Evolutionary conservation across 208 protist species (phyloP).

Genomic region (Acanthamoeba rhysodes): DNA sequence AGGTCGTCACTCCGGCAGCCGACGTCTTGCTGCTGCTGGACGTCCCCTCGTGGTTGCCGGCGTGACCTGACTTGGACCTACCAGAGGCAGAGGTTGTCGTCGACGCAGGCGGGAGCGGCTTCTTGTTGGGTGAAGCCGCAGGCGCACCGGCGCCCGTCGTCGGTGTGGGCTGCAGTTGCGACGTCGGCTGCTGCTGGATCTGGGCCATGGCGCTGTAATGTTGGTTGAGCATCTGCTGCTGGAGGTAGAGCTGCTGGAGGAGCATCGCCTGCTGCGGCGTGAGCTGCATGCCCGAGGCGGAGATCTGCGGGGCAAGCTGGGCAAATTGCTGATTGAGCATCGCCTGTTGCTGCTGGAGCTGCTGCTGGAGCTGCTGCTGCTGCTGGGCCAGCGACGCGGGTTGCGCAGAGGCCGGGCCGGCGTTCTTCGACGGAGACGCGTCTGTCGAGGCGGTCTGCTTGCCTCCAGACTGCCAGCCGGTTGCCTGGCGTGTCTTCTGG

Average conservation of each 20-base stretch:
- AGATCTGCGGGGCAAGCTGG: neutral
- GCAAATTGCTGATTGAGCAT: neutral
- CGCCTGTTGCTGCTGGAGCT: conserved; percentile 26
- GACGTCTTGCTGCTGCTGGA: neutral
- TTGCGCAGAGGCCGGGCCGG: neutral
- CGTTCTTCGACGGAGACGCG: neutral
- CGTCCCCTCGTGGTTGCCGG: too few species aligned
- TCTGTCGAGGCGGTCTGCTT: neutral
- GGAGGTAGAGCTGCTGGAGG: conserved; percentile 11
- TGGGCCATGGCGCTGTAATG: neutral
- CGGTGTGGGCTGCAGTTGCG: neutral
- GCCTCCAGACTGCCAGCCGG: neutral
- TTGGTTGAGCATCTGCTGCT: neutral
- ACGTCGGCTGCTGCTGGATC: neutral
- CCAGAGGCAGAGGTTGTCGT: neutral
- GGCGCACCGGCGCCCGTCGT: neutral
- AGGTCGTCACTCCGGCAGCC: neutral
- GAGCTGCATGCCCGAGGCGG: neutral
- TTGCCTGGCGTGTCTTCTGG: too few species aligned
- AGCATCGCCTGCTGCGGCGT: conserved; percentile 15
- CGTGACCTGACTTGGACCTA: neutral
- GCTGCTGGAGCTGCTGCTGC: conserved; percentile 44
- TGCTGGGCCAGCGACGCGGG: neutral
- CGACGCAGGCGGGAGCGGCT: neutral
- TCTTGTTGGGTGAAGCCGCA: neutral